Conservation (phyloP, 75 land plant species). For the Sequoiadendron giganteum region DNA sequence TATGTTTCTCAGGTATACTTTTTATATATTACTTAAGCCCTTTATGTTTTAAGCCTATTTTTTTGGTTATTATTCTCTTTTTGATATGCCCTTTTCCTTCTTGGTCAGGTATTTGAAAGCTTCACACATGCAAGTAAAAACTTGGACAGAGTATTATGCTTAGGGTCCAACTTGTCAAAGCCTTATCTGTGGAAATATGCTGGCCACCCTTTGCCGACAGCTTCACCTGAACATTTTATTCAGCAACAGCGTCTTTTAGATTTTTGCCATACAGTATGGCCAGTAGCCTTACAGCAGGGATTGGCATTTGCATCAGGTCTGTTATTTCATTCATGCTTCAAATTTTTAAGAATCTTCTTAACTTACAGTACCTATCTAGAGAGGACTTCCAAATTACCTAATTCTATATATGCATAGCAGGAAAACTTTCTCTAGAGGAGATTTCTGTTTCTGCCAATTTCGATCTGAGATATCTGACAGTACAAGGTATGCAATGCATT, state of each 20-base stretch:
- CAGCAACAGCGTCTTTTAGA: slow-evolving; percentile 44
- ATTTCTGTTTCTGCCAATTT: slow-evolving; percentile 27
- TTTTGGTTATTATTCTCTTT: not conserved
- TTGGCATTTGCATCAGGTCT: slow-evolving; percentile 5
- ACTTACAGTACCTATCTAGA: not conserved
- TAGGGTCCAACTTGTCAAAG: slow-evolving; percentile 29
- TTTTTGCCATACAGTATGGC: slow-evolving; percentile 54
- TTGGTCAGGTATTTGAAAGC: slow-evolving; percentile 2
- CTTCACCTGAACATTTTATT: slow-evolving; percentile 38
- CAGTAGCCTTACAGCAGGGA: slow-evolving; percentile 6
- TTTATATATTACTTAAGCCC: not conserved
- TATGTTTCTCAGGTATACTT: not conserved
- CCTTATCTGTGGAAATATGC: slow-evolving; percentile 77
- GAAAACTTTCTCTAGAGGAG: not conserved
- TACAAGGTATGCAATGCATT: slow-evolving; percentile 43
- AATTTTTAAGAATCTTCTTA: not conserved
- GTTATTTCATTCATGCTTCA: not conserved
- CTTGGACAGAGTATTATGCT: slow-evolving; percentile 20
- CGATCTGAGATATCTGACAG: slow-evolving; percentile 32
- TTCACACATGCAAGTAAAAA: slow-evolving; percentile 18
- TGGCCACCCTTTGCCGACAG: slow-evolving; percentile 81
- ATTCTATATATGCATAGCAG: slow-evolving; percentile 19
- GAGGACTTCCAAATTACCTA: not conserved
- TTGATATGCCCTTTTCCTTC: not conserved
- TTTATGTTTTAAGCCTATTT: not conserved